Percentiles rank a stretch among this genome's conserved stretches.
Evolutionary conservation across 495 filamentous ascomycete genomes (phyloP).

Genomic region (Tetracladium marchalianum): DNA sequence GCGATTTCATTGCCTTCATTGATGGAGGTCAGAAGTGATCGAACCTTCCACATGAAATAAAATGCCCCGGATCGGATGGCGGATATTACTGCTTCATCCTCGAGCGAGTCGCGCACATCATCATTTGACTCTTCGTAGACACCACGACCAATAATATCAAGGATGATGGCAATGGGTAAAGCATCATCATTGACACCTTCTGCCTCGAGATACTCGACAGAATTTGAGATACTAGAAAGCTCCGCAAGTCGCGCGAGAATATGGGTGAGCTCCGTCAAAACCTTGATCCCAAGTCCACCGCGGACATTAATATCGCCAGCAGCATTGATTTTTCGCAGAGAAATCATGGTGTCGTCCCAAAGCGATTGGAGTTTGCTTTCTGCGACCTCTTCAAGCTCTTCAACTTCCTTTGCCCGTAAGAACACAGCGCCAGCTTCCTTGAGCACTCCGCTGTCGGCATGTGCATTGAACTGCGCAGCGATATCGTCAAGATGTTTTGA

Average conservation of each 20-base stretch:
- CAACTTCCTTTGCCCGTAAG: conserved; percentile 73
- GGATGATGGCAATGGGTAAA: conserved; percentile 54
- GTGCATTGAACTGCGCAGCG: conserved; percentile 83
- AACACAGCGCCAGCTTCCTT: conserved; percentile 73
- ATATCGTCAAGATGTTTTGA: conserved; percentile 81
- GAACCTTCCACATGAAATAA: conserved; percentile 94
- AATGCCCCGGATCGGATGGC: conserved; percentile 65
- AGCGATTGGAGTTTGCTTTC: conserved; percentile 69
- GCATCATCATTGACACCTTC: conserved; percentile 2
- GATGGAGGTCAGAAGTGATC: conserved; percentile 32
- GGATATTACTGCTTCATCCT: conserved; percentile 63
- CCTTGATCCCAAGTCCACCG: conserved; percentile 46
- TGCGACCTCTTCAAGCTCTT: conserved; percentile 76
- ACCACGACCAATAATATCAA: conserved; percentile 58
- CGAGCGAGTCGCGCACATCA: conserved; percentile 50
- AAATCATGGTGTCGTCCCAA: conserved; percentile 74
- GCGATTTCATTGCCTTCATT: conserved; percentile 32
- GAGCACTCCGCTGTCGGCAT: conserved; percentile 78
- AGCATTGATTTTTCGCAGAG: conserved; percentile 56
- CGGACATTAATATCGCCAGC: conserved; percentile 50
- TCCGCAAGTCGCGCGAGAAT: conserved; percentile 77
- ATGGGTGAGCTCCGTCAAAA: conserved; percentile 62
- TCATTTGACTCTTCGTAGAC: conserved; percentile 49
- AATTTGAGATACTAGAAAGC: conserved; percentile 71
- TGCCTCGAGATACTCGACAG: conserved; percentile 57